These are phyloP conservation scores for Erysimum cheiranthoides DNA, from an alignment of 345 rosid species.

Conservation along the genomic window DNA sequence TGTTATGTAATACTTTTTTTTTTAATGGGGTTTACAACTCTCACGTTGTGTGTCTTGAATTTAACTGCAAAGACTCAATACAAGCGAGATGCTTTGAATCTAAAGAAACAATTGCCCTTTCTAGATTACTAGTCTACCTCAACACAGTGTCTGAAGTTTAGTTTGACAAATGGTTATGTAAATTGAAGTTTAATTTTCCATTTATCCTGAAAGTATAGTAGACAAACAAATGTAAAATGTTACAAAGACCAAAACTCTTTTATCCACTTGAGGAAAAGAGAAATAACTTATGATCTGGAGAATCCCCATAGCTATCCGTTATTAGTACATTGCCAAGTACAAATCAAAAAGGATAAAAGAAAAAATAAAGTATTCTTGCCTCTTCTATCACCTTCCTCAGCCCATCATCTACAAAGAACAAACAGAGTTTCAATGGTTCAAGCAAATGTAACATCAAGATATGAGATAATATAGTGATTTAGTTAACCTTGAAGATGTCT, in stretches of 20 bases:
- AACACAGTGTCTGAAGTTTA: background rate
- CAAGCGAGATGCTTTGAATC: background rate
- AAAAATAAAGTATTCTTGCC: background rate
- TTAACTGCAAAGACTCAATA: background rate
- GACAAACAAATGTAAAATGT: slow-evolving; percentile 31
- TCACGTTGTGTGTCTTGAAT: background rate
- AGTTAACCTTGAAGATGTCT: slow-evolving; percentile 72
- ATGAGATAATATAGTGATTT: slow-evolving; percentile 9
- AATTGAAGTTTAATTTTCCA: background rate
- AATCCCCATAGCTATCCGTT: slow-evolving; percentile 39
- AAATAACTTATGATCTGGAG: slow-evolving; percentile 17
- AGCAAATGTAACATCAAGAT: slow-evolving; percentile 5
- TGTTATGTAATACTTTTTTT: background rate
- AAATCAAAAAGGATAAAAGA: background rate
- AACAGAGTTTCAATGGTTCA: slow-evolving; percentile 1
- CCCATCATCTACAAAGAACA: slow-evolving; percentile 46
- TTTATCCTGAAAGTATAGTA: slow-evolving; percentile 15
- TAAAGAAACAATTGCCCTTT: slow-evolving; percentile 4
- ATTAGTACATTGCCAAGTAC: slow-evolving; percentile 29
- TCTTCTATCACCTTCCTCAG: slow-evolving; percentile 28
- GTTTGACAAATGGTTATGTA: background rate
- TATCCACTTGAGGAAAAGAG: slow-evolving; percentile 12
- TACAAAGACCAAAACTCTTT: slow-evolving; percentile 37
- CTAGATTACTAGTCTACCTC: slow-evolving; percentile 6
- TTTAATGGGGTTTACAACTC: background rate